phyloP scores from a whole-genome alignment of 2,329 filamentous ascomycete species.

The Celoporthe dispersa region DNA sequence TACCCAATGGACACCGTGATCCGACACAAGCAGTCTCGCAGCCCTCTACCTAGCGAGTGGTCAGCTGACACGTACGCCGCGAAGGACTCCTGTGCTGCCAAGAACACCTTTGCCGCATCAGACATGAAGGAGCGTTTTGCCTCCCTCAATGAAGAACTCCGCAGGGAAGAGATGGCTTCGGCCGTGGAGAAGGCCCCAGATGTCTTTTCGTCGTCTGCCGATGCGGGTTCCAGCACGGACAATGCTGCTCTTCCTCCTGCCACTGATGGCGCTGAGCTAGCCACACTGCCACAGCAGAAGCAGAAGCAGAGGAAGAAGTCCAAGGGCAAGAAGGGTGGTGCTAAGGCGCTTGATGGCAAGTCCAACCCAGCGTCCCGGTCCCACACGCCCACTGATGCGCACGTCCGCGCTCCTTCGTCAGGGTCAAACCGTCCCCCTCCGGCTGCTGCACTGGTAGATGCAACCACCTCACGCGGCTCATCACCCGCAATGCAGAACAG shows the following conservation, averaged over 20 bases:
- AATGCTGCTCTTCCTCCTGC: not conserved
- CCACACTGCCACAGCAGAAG: not conserved
- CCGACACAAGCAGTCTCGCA: conserved; percentile 19
- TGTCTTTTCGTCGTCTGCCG: not conserved
- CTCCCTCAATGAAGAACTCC: not conserved
- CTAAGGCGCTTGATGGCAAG: conserved; percentile 14
- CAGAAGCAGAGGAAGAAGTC: conserved; percentile 12
- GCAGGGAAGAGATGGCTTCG: not conserved
- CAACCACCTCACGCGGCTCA: conserved; percentile 6
- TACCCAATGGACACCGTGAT: conserved; percentile 22
- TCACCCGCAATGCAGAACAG: conserved; percentile 9
- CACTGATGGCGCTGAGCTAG: not conserved
- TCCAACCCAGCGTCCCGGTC: conserved; percentile 7
- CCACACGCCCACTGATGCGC: not conserved
- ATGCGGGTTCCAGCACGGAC: no score
- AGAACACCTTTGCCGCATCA: not conserved
- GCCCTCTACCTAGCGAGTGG: conserved; percentile 15
- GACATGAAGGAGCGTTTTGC: conserved; percentile 12
- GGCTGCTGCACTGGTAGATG: not conserved
- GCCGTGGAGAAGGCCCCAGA: not conserved
- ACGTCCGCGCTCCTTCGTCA: conserved; percentile 9
- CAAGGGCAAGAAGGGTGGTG: conserved; percentile 6
- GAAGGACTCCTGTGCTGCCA: not conserved
- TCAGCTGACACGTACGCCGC: not conserved
- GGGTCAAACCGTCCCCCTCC: conserved; percentile 10